phyloP scores from a whole-genome alignment of 306 rosid species.

The Trifolium pratense region DNA sequence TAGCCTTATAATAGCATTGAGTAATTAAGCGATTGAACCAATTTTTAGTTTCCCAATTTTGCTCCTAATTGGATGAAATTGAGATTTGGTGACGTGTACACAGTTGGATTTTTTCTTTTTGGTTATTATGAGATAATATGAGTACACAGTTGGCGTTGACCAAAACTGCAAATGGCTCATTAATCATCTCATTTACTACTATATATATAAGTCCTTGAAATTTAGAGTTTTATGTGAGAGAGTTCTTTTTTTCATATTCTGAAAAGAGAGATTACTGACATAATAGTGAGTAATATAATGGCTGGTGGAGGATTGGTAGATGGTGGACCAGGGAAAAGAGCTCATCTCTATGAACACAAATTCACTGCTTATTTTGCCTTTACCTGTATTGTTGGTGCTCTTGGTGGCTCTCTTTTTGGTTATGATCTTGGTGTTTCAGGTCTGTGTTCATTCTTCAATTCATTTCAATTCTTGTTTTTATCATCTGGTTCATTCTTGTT shows the following conservation, averaged over 20 bases:
- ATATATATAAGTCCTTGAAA: not conserved
- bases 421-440: conserved; percentile 99
- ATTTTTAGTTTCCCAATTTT: not conserved
- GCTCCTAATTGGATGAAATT: not conserved
- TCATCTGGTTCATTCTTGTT: no score
- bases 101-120: not conserved
- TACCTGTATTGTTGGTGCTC: conserved; percentile 80
- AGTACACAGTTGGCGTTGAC: conserved; percentile 7
- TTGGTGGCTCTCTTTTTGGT: conserved; percentile 94
- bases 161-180: not conserved
- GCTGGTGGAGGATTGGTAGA: conserved; percentile 55
- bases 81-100: not conserved
- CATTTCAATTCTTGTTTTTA: not conserved
- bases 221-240: no score
- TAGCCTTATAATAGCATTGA: no score
- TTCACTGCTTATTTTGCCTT: conserved; percentile 69
- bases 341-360: conserved; percentile 75
- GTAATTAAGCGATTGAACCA: not conserved
- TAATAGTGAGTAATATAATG: not conserved
- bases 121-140: no score
- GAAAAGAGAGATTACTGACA: not conserved
- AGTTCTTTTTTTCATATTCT: no score
- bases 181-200: not conserved
- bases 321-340: conserved; percentile 60
- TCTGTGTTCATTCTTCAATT: conserved; percentile 15